Evolutionary conservation across 139 green algal genomes (phyloP).

Genomic region (Micromonas commoda): DNA sequence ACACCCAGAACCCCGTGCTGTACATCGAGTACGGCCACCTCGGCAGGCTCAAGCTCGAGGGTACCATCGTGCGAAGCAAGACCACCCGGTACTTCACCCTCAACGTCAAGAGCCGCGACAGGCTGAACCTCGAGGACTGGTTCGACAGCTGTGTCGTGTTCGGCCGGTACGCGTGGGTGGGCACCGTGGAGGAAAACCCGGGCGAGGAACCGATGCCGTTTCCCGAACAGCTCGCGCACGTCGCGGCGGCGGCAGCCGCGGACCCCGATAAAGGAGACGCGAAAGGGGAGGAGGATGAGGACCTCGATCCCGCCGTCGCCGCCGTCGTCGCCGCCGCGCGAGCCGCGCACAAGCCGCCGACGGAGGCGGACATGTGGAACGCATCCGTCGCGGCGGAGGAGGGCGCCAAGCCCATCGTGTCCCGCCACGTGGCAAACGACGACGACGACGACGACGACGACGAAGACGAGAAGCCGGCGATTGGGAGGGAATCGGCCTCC

Average conservation of each 20-base stretch:
- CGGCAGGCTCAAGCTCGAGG: conserved; percentile 68
- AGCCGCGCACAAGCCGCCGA: not conserved
- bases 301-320: not conserved
- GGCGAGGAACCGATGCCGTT: conserved; percentile 64
- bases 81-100: conserved; percentile 70
- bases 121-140: conserved; percentile 67
- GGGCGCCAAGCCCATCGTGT: not conserved
- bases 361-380: not conserved
- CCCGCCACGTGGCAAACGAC: not conserved
- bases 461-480: too few relatives aligned
- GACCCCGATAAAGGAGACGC: too few relatives aligned
- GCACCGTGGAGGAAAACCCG: conserved; percentile 69
- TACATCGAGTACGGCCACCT: conserved; percentile 72
- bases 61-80: conserved; percentile 65
- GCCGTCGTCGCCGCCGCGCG: not conserved
- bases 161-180: conserved; percentile 65
- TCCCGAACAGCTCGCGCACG: conserved; percentile 43
- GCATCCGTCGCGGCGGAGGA: not conserved
- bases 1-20: conserved; percentile 72
- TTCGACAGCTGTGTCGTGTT: conserved; percentile 85
- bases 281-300: too few relatives aligned
- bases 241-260: not conserved
- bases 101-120: conserved; percentile 44
- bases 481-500: not conserved
- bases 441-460: not conserved